Percentiles rank a stretch among this genome's conserved stretches.
phyloP scores from a whole-genome alignment of 371 early-diverging fungal genomes.

The Sporodiniella umbellata region DNA sequence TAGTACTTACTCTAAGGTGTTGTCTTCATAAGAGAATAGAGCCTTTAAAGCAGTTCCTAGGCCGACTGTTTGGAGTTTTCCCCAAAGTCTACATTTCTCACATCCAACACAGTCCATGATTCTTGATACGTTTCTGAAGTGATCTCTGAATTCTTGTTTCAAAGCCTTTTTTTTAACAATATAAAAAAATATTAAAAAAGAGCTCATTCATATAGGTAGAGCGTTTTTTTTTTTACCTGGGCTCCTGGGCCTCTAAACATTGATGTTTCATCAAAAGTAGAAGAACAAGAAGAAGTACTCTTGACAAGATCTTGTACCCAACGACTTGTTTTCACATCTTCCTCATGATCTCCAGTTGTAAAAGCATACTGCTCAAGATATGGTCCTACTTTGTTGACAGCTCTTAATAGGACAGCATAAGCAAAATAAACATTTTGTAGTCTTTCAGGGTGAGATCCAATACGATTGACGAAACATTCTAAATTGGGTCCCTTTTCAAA shows the following conservation, averaged over 20 bases:
- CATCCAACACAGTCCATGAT: slow-evolving; percentile 99
- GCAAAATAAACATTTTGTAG: slow-evolving; percentile 93
- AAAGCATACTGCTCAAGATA: slow-evolving; percentile 72
- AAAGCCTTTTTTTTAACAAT: no score
- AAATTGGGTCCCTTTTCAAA: slow-evolving; percentile 80
- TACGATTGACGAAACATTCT: slow-evolving; percentile 84
- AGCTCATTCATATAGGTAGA: not conserved
- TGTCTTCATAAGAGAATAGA: slow-evolving; percentile 85
- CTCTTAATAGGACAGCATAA: slow-evolving; percentile 81
- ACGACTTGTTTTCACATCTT: slow-evolving; percentile 51
- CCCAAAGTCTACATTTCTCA: slow-evolving; percentile 98
- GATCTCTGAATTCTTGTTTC: slow-evolving; percentile 81
- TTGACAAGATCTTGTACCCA: slow-evolving; percentile 61
- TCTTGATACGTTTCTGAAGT: slow-evolving; percentile 92
- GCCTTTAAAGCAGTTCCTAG: slow-evolving; percentile 94
- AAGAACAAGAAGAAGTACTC: slow-evolving; percentile 58
- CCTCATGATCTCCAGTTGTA: slow-evolving; percentile 54
- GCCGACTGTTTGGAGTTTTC: slow-evolving; percentile 84
- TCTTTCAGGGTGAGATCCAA: slow-evolving; percentile 88
- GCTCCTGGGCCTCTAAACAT: slow-evolving; percentile 69
- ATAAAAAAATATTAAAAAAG: not conserved
- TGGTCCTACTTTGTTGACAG: slow-evolving; percentile 80
- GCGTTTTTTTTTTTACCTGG: slow-evolving; percentile 13
- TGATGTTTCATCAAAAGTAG: slow-evolving; percentile 84
- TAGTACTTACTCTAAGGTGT: slow-evolving; percentile 54